These are phyloP conservation scores for Lavandula angustifolia DNA, from an alignment of 257 asterid species.

Conservation along the genomic window DNA sequence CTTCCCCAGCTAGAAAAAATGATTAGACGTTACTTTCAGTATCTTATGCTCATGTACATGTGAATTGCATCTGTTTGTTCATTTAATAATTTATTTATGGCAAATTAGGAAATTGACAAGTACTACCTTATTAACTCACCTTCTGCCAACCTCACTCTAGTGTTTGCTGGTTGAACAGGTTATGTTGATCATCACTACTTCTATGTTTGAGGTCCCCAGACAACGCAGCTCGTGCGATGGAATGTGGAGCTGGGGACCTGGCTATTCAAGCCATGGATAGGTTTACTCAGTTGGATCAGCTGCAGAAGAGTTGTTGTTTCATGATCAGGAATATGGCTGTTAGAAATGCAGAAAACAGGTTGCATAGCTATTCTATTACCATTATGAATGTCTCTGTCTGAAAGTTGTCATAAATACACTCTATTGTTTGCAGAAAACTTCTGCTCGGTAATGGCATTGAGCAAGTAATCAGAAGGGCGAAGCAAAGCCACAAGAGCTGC, in stretches of 20 bases:
- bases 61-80: neutral
- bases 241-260: constrained; percentile 93
- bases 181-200: constrained; percentile 61
- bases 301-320: constrained; percentile 71
- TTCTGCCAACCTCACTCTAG: neutral
- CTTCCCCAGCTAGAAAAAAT: neutral
- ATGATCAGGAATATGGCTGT: constrained; percentile 89
- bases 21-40: neutral
- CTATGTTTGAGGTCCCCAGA: constrained; percentile 86
- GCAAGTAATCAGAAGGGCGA: constrained; percentile 67
- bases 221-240: constrained; percentile 76
- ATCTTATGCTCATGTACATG: neutral
- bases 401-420: neutral
- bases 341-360: constrained; percentile 89
- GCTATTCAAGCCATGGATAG: constrained; percentile 77
- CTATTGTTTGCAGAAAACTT: constrained; percentile 52
- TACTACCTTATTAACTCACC: neutral
- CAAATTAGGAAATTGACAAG: neutral
- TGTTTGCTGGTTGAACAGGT: constrained; percentile 46
- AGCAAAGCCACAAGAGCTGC: constrained; percentile 74
- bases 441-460: constrained; percentile 73
- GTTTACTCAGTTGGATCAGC: constrained; percentile 76
- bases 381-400: neutral
- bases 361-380: neutral
- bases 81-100: neutral